Percentiles rank a stretch among this genome's conserved stretches.
Conservation (phyloP, 306 rosid species). For the Prunus davidiana region DNA sequence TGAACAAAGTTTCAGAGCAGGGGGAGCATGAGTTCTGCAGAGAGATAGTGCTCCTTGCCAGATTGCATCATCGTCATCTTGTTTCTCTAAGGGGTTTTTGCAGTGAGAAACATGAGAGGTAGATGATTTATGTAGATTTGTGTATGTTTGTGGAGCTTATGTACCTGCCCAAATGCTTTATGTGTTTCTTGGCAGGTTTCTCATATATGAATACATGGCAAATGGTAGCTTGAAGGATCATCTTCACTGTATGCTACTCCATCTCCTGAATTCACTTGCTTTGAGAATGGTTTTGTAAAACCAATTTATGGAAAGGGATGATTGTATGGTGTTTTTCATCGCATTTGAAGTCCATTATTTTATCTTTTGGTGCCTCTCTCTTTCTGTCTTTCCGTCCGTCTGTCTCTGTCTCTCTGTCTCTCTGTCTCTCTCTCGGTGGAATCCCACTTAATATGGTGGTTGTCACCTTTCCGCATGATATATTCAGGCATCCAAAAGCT, state of each 20-base stretch:
- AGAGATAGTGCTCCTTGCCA: slow-evolving; percentile 90
- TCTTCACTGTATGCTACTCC: slow-evolving; percentile 83
- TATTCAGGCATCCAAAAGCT: neutral
- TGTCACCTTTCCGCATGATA: neutral
- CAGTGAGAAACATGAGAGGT: slow-evolving; percentile 78
- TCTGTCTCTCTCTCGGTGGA: neutral
- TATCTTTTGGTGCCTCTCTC: neutral
- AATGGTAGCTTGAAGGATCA: slow-evolving; percentile 99
- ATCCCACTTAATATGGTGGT: neutral
- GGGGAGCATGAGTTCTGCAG: slow-evolving; percentile 88
- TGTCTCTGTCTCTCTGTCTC: neutral
- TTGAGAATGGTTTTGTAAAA: neutral
- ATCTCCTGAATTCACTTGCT: slow-evolving; percentile 17
- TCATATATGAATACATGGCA: slow-evolving; percentile 90
- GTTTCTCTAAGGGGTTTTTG: slow-evolving; percentile 88
- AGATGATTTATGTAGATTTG: slow-evolving; percentile 20
- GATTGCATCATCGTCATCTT: slow-evolving; percentile 96
- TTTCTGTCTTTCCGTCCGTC: neutral
- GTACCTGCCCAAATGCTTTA: slow-evolving; percentile 22
- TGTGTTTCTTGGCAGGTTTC: slow-evolving; percentile 67
- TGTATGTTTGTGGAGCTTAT: slow-evolving; percentile 21
- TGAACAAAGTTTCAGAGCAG: slow-evolving; percentile 81
- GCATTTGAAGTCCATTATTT: neutral
- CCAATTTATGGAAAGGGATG: neutral
- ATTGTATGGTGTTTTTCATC: neutral